These are phyloP conservation scores for Coemansia sp. DNA, from an alignment of 192 early-diverging fungal genomes.

Conservation along the genomic window DNA sequence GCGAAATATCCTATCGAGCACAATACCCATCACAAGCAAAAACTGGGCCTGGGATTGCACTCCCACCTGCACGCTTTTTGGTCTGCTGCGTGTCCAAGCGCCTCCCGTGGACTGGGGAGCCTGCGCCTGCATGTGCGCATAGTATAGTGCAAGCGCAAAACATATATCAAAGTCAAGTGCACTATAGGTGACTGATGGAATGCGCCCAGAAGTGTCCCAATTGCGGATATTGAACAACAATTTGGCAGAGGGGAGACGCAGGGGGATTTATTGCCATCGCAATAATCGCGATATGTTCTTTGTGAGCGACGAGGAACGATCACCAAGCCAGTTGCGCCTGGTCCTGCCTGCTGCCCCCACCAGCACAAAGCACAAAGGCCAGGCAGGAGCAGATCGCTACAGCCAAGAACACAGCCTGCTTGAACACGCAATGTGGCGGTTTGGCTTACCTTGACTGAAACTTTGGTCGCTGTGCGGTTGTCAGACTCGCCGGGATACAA, in stretches of 20 bases:
- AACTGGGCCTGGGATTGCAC: not conserved
- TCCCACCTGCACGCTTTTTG: not conserved
- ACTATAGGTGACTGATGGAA: not conserved
- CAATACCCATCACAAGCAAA: constrained; percentile 1
- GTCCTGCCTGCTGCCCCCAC: not conserved
- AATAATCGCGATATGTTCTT: constrained; percentile 10
- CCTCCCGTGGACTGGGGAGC: not conserved
- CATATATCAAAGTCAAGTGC: not conserved
- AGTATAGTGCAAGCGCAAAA: constrained; percentile 23
- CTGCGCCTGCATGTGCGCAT: constrained; percentile 12
- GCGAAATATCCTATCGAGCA: constrained; percentile 5
- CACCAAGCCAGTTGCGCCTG: not conserved
- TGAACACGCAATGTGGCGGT: not conserved
- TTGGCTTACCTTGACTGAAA: constrained; percentile 54
- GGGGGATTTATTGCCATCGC: not conserved
- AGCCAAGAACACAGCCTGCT: no score
- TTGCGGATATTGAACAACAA: not conserved
- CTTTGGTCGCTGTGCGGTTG: constrained; percentile 45
- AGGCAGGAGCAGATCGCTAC: no score
- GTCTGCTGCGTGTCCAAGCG: not conserved
- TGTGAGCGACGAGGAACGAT: constrained; percentile 1
- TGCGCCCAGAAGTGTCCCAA: not conserved
- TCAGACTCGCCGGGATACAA: constrained; percentile 38
- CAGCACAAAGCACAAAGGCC: constrained; percentile 38
- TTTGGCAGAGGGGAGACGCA: no score